Evolutionary conservation across 345 rosid genomes (phyloP), one percentile per base, ranked within the genome.

Genomic region (Microthlaspi erraticum): DNA sequence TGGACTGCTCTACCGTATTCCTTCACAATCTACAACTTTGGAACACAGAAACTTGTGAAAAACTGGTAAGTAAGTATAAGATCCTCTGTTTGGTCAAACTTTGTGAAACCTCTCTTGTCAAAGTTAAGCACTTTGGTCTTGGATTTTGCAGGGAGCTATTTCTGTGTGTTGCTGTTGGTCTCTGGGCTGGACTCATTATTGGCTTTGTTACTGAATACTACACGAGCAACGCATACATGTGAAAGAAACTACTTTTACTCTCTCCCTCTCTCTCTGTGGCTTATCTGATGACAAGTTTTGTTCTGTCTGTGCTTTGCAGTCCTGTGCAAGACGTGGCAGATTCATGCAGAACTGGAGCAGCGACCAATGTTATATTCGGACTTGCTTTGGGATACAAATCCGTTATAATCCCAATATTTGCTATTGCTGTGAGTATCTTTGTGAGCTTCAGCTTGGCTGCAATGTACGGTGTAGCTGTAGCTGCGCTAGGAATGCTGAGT

Each of bases 271-370:
- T 20, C 23, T 26, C 29, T 26, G 29, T 26, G 29, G 29, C 29
- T 26, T 26, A 26, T 26, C 4, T 26, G 29, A 26, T 26, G 29
- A 26, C 3, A 26, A 26, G 4, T 23, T 23, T 57, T 20, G 26
- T 41, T 18, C 36, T n/a, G 0, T 0, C 3, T 73, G 16, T 19
- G 52, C 20, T 1, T 63, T 79, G 68, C 92, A 92, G 98, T 82
- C 98, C 97, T 20, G 98, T 93, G 60, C 98, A 88, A 82, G 98
- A 90, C 75, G 97, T 93, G 73, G 98, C 97, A 49, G 98, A 90
- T 82, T 93, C 97, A 62, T 90, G 96, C 84, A 82, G 97, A 64
- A 91, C 92, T 32, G 97, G 95, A 56, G 95, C 95, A 48, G 89
- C 97, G 36, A 88, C 95, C 56, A 91, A 91, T 77, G 95, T 88